Base-by-base conservation (phyloP, 108 stramenopile genomes). In the Cyclotella atomus region DNA sequence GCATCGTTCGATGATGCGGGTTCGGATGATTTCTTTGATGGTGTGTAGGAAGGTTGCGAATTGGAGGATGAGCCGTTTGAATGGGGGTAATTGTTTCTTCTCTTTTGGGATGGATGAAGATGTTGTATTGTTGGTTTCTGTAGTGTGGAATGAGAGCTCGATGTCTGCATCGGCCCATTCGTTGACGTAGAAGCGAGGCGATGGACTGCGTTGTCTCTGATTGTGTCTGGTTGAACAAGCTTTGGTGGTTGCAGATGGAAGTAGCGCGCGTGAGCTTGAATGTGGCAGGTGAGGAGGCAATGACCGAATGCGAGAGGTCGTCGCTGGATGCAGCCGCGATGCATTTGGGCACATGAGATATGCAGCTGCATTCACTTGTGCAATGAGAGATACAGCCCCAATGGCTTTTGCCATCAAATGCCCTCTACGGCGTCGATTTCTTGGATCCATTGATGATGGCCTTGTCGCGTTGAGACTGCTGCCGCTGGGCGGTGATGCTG, bases 111-210 rank as follows among this genome's bases (percentile, higher is more conserved):
- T 44, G 16, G 29, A n/a, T 0, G 59, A 45, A 32, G 53, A 19
- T 14, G 15, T 49, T 46, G 32, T 45, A 59, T 34, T 55, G 53
- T 50, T 50, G 52, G 21, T n/a, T n/a, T n/a, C n/a, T n/a, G n/a
- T 17, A 44, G 56, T 23, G 25, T 57, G 53, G 32, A 70, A 70
- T 49, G 76, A 36, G 21, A 77, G 76, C 16, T 77, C 53, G 3
- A 69, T 29, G 23, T 76, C 59, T 9, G 76, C 76, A 35, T 77
- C 69, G 12, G 60, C 41, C 76, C 76, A 77, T 29, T 77, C 69
- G 21, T 77, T 69, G 0, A 61, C 63, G 43, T 77, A 77, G 41
- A 66, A 47, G 5, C 59, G 53, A 47, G 52, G 55, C 25, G 32
- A 17, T 41, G 14, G 19, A 24, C 38, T 54, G 21, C 38, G 38